Base-by-base conservation (phyloP, 176 grass and related monocot genomes). In the Poa annua region DNA sequence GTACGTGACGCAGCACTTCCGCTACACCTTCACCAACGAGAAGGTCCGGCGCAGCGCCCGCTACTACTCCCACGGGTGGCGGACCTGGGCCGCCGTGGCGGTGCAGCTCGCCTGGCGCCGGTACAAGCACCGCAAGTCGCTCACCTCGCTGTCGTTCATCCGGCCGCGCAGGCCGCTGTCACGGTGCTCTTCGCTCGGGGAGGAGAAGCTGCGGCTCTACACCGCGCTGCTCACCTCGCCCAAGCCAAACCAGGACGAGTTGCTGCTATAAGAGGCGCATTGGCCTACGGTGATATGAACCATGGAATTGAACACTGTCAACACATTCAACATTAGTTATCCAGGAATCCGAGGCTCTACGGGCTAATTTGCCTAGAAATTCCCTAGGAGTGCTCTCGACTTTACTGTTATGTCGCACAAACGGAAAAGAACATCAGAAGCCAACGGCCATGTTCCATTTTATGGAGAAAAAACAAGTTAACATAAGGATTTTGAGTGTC, bases 1-100 rank as follows among this genome's bases (percentile, higher is more conserved):
- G 81, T 98, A 98, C 79, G 96, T 98, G 34, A 98, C 96, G 59
- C 96, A 85, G 75, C 92, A 98, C 85, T 98, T 98, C 85, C 68
- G 96, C 13, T 91, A 95, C 87, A 98, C 96, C 1, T 95, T 98
- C 85, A 68, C 85, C 63, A 98, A 90, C 82, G 92, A 98, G 50
- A 86, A 66, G 67, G 92, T 98, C 76, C 90, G 85, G 48, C 75
- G 92, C 7, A 98, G 92, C 76, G 96, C 87, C 32, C 74, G 91
- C 21, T 98, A 98, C 85, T 98, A 98, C 89, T 98, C 96, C 20
- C 89, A 89, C 0, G 96, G 96, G 20, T 98, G 96, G 96, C 84
- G 92, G 7, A 98, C 88, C 14, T 98, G 96, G 96, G 96, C 92
- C 1, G 89, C 92, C 24, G 96, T 98, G 13, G 96, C 96, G 3